Evolutionary conservation across 106 monocot species (phyloP).

Genomic region (Dendrobium nobile): DNA sequence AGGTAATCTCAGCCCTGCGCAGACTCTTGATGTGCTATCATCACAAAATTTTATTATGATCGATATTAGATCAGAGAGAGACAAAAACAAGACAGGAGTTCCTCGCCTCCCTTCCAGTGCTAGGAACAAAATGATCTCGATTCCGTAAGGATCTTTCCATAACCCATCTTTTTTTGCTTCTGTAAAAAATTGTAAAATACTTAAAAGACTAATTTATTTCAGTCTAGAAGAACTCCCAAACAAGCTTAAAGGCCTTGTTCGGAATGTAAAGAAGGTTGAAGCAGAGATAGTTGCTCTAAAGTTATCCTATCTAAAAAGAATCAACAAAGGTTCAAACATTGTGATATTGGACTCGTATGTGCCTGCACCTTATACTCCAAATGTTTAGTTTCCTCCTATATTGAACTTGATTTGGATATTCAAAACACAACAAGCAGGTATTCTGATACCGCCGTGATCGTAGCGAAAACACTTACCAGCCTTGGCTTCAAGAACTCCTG

Average conservation of each 20-base stretch:
- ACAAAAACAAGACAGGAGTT: conserved; percentile 75
- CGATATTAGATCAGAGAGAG: conserved; percentile 80
- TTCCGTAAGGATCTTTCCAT: conserved; percentile 47
- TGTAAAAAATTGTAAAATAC: not conserved
- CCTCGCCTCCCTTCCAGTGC: conserved; percentile 73
- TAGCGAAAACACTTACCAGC: conserved; percentile 59
- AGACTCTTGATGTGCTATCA: conserved; percentile 57
- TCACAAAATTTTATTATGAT: conserved; percentile 61
- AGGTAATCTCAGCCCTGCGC: conserved; percentile 81
- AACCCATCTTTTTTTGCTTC: not conserved
- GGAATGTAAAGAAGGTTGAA: conserved; percentile 68
- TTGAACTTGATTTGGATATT: not conserved
- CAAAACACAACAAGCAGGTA: conserved; percentile 40
- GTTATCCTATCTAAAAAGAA: conserved; percentile 82
- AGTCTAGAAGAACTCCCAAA: conserved; percentile 82
- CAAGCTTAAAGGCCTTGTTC: conserved; percentile 70
- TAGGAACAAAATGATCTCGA: conserved; percentile 70
- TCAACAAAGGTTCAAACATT: conserved; percentile 71
- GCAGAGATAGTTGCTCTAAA: conserved; percentile 84
- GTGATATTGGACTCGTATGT: conserved; percentile 88
- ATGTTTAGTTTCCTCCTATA: not conserved
- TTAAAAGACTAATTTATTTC: conserved; percentile 5
- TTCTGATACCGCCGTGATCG: conserved; percentile 54
- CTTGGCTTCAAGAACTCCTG: conserved; percentile 77
- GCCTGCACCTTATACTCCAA: not conserved